A percentile compares a stretch with the other conserved stretches of the same genome.
phyloP scores from a whole-genome alignment of 2,329 filamentous ascomycete genomes.

The Curvularia sp. region DNA sequence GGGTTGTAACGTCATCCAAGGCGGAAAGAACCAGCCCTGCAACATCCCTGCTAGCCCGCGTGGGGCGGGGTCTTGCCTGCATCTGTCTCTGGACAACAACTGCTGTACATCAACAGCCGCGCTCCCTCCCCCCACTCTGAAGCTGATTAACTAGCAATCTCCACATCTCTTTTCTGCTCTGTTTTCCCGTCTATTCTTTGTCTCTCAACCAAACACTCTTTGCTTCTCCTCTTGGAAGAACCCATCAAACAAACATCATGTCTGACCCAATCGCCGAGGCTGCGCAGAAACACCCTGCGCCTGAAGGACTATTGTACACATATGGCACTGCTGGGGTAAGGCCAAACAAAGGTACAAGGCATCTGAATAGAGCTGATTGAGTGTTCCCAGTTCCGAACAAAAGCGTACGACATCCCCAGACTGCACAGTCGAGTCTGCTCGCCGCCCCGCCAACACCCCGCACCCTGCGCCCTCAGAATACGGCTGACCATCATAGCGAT shows the following conservation, averaged over 20 bases:
- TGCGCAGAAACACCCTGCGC: conserved; percentile 48
- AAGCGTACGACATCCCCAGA: conserved; percentile 63
- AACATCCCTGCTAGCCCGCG: conserved; percentile 26
- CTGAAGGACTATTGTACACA: conserved; percentile 47
- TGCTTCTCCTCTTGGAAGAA: background rate
- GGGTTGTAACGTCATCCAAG: conserved; percentile 30
- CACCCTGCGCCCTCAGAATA: conserved; percentile 17
- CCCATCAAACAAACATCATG: conserved; percentile 26
- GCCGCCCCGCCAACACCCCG: background rate
- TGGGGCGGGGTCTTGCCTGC: conserved; percentile 12
- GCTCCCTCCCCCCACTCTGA: conserved; percentile 3
- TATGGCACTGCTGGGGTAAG: conserved; percentile 60
- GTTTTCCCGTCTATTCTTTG: background rate
- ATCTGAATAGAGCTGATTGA: conserved; percentile 21
- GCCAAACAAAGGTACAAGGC: background rate
- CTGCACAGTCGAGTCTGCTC: background rate
- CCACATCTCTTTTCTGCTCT: background rate
- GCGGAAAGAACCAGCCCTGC: conserved; percentile 34
- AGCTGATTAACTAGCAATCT: conserved; percentile 22
- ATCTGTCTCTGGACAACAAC: conserved; percentile 23
- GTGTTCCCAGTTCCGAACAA: conserved; percentile 68
- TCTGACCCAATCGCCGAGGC: conserved; percentile 43
- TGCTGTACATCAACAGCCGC: conserved; percentile 9
- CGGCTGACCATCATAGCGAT: conserved; percentile 60
- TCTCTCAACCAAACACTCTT: background rate